Evolutionary conservation across 2,329 filamentous ascomycete species (phyloP).

Genomic region (Seiridium unicorne): DNA sequence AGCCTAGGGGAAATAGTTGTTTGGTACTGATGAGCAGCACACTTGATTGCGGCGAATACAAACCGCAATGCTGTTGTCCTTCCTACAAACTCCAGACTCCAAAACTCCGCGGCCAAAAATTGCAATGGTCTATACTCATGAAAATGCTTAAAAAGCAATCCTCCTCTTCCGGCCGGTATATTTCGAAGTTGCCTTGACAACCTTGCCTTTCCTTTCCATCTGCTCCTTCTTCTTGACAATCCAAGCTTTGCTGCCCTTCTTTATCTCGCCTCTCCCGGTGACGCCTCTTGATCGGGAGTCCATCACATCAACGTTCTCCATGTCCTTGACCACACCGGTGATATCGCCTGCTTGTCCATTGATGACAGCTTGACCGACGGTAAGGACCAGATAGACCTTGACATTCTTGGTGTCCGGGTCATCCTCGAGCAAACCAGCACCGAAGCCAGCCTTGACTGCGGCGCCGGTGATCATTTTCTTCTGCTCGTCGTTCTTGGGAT

Average conservation of each 20-base stretch:
- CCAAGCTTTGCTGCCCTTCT: slow-evolving; percentile 84
- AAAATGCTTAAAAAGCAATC: slow-evolving; percentile 61
- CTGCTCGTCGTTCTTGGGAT: slow-evolving; percentile 92
- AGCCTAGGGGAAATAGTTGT: too few relatives aligned
- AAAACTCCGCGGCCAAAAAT: slow-evolving; percentile 5
- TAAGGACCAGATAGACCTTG: slow-evolving; percentile 94
- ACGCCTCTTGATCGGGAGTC: slow-evolving; percentile 61
- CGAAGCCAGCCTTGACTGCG: slow-evolving; percentile 91
- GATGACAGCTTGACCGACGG: slow-evolving; percentile 66
- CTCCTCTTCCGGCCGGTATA: slow-evolving; percentile 90
- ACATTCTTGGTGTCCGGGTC: slow-evolving; percentile 94
- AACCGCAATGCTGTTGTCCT: not conserved
- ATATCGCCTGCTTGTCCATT: slow-evolving; percentile 70
- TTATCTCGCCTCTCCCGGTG: slow-evolving; percentile 50
- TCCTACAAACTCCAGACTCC: not conserved
- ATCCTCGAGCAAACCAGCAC: slow-evolving; percentile 91
- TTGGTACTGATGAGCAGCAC: not conserved
- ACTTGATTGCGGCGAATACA: not conserved
- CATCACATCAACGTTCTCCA: slow-evolving; percentile 83
- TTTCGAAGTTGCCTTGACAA: slow-evolving; percentile 88
- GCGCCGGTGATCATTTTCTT: slow-evolving; percentile 88
- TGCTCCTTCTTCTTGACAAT: slow-evolving; percentile 86
- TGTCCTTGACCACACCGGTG: slow-evolving; percentile 81
- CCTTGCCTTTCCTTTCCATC: slow-evolving; percentile 91
- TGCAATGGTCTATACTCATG: not conserved